A percentile compares a stretch with the other conserved stretches of the same genome.
These are phyloP conservation scores for Leccinum uliginosum DNA, from an alignment of 768 basidiomycete species.

Conservation along the genomic window DNA sequence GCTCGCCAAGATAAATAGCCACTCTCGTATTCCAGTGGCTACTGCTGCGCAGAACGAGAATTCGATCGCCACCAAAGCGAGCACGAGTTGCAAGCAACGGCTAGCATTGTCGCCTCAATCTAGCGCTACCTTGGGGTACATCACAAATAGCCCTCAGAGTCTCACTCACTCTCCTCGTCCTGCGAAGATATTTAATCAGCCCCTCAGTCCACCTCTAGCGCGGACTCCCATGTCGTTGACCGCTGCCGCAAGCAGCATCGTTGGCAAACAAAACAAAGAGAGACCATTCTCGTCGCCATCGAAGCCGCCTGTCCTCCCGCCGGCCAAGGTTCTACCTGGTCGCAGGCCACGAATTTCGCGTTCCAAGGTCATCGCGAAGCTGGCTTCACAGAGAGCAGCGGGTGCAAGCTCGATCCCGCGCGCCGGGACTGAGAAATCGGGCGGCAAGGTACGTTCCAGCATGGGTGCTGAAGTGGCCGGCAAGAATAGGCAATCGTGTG, in stretches of 20 bases:
- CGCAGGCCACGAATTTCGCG: slow-evolving; percentile 78
- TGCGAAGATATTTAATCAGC: slow-evolving; percentile 50
- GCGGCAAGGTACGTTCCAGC: slow-evolving; percentile 47
- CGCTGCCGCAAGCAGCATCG: slow-evolving; percentile 27
- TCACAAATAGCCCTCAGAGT: slow-evolving; percentile 32
- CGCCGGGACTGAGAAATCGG: slow-evolving; percentile 17
- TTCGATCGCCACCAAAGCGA: slow-evolving; percentile 7
- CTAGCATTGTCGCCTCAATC: slow-evolving; percentile 11
- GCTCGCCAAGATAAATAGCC: slow-evolving; percentile 49
- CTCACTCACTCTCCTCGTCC: slow-evolving; percentile 14
- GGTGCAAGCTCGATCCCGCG: slow-evolving; percentile 12
- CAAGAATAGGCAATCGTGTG: slow-evolving; percentile 21
- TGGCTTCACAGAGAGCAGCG: slow-evolving; percentile 65
- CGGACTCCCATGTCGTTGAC: slow-evolving; percentile 28
- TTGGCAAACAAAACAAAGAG: slow-evolving; percentile 5
- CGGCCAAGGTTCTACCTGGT: slow-evolving; percentile 33
- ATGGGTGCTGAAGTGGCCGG: slow-evolving; percentile 34
- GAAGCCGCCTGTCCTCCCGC: slow-evolving; percentile 21
- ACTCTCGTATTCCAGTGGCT: slow-evolving; percentile 24
- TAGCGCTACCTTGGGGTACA: slow-evolving; percentile 25
- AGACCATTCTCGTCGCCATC: background rate
- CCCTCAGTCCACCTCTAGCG: slow-evolving; percentile 34
- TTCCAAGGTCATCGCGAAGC: slow-evolving; percentile 71
- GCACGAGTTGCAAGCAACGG: slow-evolving; percentile 12
- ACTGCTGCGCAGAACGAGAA: slow-evolving; percentile 13